phyloP scores from a whole-genome alignment of 257 asterid genomes.

The Echites panduratus region DNA sequence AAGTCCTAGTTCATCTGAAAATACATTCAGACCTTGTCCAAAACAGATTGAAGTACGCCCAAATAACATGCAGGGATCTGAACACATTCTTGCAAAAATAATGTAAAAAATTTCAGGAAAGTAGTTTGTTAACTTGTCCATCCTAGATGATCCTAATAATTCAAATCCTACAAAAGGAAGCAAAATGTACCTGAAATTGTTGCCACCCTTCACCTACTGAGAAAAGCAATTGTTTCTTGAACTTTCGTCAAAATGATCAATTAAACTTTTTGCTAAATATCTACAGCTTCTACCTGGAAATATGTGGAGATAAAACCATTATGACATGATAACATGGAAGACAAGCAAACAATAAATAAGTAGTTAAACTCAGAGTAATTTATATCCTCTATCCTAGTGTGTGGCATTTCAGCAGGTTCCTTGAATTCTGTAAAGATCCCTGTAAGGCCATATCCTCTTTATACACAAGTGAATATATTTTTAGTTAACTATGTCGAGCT shows the following conservation, averaged over 20 bases:
- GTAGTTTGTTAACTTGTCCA: background rate
- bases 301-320: background rate
- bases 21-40: background rate
- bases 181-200: background rate
- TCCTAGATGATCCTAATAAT: background rate
- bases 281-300: background rate
- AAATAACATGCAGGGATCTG: background rate
- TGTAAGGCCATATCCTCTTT: background rate
- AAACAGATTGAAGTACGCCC: background rate
- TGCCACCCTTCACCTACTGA: background rate
- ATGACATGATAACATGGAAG: background rate
- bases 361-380: background rate
- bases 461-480: background rate
- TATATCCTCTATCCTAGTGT: background rate
- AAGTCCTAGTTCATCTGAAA: background rate
- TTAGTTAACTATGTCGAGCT: background rate
- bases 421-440: background rate
- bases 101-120: background rate
- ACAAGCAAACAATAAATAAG: background rate
- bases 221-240: background rate
- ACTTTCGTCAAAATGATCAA: background rate
- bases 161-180: background rate
- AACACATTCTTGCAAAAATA: background rate
- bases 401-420: background rate
- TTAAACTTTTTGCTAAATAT: background rate